Base-by-base conservation (phyloP, 192 early-diverging fungal species). In the Phlyctochytrium planicorne region DNA sequence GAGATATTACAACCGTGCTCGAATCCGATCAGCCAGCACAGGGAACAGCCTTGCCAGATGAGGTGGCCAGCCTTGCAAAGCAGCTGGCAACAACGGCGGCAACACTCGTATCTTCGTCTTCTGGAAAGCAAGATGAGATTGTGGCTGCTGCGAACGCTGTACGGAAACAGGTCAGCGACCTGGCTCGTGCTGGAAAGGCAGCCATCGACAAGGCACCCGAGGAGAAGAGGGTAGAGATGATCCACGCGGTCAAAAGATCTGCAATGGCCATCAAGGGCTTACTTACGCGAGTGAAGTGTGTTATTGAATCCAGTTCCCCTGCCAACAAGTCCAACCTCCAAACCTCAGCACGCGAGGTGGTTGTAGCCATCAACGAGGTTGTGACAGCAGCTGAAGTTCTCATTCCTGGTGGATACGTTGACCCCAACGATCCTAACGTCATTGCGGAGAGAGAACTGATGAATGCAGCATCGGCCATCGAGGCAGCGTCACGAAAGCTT, bases 391-490 rank as follows among this genome's bases (percentile, higher is more conserved):
- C 79, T 0, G 52, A 63, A 32, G 52, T 37, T 20, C 68, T 87
- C 16, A 64, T 86, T 27, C 79, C 84, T 0, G 63, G 36, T 25
- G 84, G 84, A 36, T 87, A 87, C 57, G 80, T 82, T 20, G 85
- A 87, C 68, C 77, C 76, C 31, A 87, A 82, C 53, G 84, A 87
- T 65, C 81, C 84, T 16, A 80, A 87, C 59, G 79, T 87, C 2
- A 76, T 87, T 62, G 85, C 84, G 12, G 84, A 87, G 60, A 65
- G 81, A 2, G 83, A 87, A 61, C 68, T 87, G 17, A 66, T 87
- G n/a, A 64, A 72, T 1, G 84, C 82, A 20, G 84, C 84, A 0
- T 40, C 55, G 4, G 75, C 81, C 30, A 87, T 87, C 63, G 85
- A 87, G 50, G 79, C 79, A 12, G 81, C 84, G 1, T 74, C 80